Evolutionary conservation across 805 yeast genomes (phyloP).

Genomic region (Tetrapisispora pingtungensis): DNA sequence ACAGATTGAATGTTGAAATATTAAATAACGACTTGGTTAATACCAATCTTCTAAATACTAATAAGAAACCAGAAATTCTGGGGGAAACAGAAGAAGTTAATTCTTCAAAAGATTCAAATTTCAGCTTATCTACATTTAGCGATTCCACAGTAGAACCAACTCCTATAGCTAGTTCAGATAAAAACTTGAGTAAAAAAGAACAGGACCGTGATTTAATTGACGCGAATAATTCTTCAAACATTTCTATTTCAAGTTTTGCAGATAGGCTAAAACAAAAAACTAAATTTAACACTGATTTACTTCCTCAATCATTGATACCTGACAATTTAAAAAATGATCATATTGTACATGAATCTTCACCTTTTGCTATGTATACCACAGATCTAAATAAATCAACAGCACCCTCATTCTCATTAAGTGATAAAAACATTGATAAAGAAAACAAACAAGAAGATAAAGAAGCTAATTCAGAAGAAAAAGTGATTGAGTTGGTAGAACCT

Average conservation of each 20-base stretch:
- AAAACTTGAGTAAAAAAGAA: background rate
- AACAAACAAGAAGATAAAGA: background rate
- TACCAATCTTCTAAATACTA: too few species aligned
- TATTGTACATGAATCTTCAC: constrained; percentile 9
- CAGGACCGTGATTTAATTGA: background rate
- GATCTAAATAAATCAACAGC: constrained; percentile 11
- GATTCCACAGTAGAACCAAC: too few species aligned
- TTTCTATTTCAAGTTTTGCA: constrained; percentile 17
- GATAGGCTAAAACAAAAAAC: constrained; percentile 24
- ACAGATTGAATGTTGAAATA: too few species aligned
- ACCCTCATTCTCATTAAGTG: constrained; percentile 3
- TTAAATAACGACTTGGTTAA: too few species aligned
- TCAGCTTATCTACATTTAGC: too few species aligned
- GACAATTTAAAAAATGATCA: background rate
- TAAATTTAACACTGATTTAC: constrained; percentile 6
- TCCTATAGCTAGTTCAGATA: too few species aligned
- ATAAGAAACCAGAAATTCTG: too few species aligned
- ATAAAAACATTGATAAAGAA: background rate
- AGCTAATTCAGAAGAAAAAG: too few species aligned
- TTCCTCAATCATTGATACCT: background rate
- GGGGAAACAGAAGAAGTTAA: too few species aligned
- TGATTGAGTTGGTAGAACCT: too few species aligned
- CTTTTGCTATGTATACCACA: constrained; percentile 20
- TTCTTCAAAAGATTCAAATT: too few species aligned
- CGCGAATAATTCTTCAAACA: background rate